Percentiles rank a stretch among this genome's conserved stretches.
Evolutionary conservation across 2,329 filamentous ascomycete genomes (phyloP).

Genomic region (Neonectria magnoliae): DNA sequence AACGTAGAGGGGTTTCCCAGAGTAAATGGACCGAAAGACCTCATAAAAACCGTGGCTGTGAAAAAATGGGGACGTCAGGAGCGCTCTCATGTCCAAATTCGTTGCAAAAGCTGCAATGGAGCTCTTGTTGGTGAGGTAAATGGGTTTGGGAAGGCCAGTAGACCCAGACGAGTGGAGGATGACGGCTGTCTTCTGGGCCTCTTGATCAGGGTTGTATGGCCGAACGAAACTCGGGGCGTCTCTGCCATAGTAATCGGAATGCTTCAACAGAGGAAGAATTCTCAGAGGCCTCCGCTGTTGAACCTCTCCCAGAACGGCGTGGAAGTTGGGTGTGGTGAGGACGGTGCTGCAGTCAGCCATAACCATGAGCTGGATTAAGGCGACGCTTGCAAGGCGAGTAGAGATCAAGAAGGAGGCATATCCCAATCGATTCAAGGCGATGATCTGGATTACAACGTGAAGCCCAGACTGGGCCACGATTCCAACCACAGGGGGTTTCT

Average conservation of each 20-base stretch:
- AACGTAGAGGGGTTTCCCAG: conserved; percentile 60
- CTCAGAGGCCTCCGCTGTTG: conserved; percentile 26
- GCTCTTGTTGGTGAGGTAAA: conserved; percentile 64
- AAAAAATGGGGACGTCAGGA: conserved; percentile 67
- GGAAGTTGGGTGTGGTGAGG: conserved; percentile 32
- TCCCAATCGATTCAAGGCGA: conserved; percentile 34
- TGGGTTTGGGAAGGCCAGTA: conserved; percentile 71
- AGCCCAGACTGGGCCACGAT: conserved; percentile 35
- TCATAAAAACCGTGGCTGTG: conserved; percentile 68
- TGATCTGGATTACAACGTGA: conserved; percentile 33
- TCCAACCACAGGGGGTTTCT: conserved; percentile 33
- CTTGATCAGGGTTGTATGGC: conserved; percentile 26
- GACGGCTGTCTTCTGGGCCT: conserved; percentile 30
- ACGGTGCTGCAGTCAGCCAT: conserved; percentile 25
- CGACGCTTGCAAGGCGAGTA: conserved; percentile 32
- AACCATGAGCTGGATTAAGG: conserved; percentile 29
- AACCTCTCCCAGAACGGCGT: conserved; percentile 28
- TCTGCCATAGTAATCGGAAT: conserved; percentile 12
- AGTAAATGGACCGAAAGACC: conserved; percentile 62
- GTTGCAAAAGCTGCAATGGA: conserved; percentile 59
- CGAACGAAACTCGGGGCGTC: conserved; percentile 30
- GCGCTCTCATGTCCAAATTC: conserved; percentile 54
- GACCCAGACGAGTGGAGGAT: conserved; percentile 58
- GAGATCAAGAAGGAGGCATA: conserved; percentile 37
- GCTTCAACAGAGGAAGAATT: conserved; percentile 23